phyloP scores from a whole-genome alignment of 306 rosid species.

The Morella rubra region DNA sequence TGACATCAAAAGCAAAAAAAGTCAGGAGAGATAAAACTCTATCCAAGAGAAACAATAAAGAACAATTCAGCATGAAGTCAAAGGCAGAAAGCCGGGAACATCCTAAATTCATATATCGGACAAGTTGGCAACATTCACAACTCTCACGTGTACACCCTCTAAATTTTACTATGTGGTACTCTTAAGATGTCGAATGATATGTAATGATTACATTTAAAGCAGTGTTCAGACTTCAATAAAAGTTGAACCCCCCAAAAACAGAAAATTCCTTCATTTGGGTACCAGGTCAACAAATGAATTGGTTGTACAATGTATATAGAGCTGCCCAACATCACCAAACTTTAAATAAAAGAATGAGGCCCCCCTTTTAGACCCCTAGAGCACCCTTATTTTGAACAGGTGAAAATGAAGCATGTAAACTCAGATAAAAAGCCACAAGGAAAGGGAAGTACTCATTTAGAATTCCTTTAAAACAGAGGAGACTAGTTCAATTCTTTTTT shows the following conservation, averaged over 20 bases:
- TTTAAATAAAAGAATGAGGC: not conserved
- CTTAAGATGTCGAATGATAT: not conserved
- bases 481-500: too few species aligned
- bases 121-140: not conserved
- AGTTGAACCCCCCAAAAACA: not conserved
- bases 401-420: too few species aligned
- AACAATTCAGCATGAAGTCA: not conserved
- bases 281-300: not conserved
- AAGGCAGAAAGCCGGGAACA: not conserved
- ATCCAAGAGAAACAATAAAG: constrained; percentile 11
- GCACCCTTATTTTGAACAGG: too few species aligned
- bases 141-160: not conserved
- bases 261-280: not conserved
- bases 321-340: not conserved
- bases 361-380: too few species aligned
- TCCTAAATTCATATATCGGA: not conserved
- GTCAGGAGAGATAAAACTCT: not conserved
- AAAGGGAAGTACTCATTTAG: too few species aligned
- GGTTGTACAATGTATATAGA: not conserved
- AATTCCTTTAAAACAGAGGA: too few species aligned
- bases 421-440: too few species aligned
- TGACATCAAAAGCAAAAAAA: constrained; percentile 31
- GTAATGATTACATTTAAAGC: not conserved
- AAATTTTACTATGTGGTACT: not conserved
- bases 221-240: not conserved